Evolutionary conservation across 805 yeast genomes (phyloP), one percentile per base, ranked within the genome.

Genomic region (Middelhovenomyces tepae): DNA sequence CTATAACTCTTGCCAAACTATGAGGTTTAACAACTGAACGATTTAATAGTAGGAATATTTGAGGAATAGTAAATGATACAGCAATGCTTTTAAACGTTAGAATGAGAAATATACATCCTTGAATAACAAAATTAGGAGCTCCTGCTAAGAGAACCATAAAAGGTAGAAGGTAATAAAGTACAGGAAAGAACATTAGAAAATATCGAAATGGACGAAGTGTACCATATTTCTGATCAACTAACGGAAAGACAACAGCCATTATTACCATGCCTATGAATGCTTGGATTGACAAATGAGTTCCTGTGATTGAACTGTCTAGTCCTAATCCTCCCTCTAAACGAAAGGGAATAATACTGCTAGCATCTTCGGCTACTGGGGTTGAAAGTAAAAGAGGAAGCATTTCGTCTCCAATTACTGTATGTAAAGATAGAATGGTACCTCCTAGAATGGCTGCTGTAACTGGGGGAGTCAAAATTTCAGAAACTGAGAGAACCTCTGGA

Each of bases 321-420:
- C 72, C 74, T 39, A 74, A 56, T 0, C 80, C 80, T 22, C 80
- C 80, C 21, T 50, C 46, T 14, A 71, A 51, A 22, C 47, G 53
- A 53, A 65, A 63, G 7, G 79, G 79, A 43, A 73, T 71, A 28
- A 53, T 44, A 4, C 71, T 59, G 4, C 42, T 30, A 16, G 60
- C 42, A 27, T 48, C 53, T 22, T 35, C 25, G 27, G 34, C 29
- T 16, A 41, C 29, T 4, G 29, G 24, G 39, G 48, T 7, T 47
- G 78, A 73, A 10, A 74, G 54, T 35, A 67, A 66, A 3, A 75
- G 65, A 1, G 81, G 80, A 27, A 74, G 46, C 35, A 75, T 69
- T 47, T 73, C 78, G 22, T 66, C 64, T 46, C 57, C 70, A 4
- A 70, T 73, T 10, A 68, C 54, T 8, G 57, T 47, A 46, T 69